Percentiles rank a stretch among this genome's conserved stretches.
These are phyloP conservation scores for Alternaria consortialis DNA, from an alignment of 2,329 filamentous ascomycete species.

Conservation along the genomic window DNA sequence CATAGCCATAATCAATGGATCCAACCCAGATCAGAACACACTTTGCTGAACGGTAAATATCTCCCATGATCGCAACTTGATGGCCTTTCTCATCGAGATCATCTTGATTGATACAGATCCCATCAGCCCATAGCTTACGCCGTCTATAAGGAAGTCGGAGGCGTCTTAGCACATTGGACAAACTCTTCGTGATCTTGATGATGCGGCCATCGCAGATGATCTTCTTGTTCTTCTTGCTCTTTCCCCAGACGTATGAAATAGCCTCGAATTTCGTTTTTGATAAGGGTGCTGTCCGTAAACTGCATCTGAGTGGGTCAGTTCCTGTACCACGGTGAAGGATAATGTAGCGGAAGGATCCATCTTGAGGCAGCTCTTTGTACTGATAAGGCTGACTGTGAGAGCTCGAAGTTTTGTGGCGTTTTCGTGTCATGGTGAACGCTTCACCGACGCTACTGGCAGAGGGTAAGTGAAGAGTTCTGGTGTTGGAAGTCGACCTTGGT, in stretches of 20 bases:
- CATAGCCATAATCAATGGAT: slow-evolving; percentile 7
- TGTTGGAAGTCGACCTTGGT: neutral
- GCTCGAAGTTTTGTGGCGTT: neutral
- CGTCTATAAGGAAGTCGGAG: slow-evolving; percentile 8
- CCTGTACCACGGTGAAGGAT: slow-evolving; percentile 6
- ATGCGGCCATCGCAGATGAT: slow-evolving; percentile 13
- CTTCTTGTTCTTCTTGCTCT: slow-evolving; percentile 3
- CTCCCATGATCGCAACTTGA: slow-evolving; percentile 24
- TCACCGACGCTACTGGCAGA: neutral
- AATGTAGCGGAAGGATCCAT: slow-evolving; percentile 9
- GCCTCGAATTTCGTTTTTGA: slow-evolving; percentile 18
- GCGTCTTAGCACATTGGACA: slow-evolving; percentile 13
- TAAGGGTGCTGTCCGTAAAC: slow-evolving; percentile 10
- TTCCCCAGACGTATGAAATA: slow-evolving; percentile 26
- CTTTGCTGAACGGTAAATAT: slow-evolving; percentile 19
- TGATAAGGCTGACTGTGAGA: slow-evolving; percentile 3
- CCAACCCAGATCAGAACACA: slow-evolving; percentile 20
- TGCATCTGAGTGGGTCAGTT: slow-evolving; percentile 16
- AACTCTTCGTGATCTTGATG: slow-evolving; percentile 16
- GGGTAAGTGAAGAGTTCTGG: neutral
- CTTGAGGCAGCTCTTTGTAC: slow-evolving; percentile 10
- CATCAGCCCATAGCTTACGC: slow-evolving; percentile 24
- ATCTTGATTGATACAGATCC: slow-evolving; percentile 28
- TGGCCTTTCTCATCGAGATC: slow-evolving; percentile 21
- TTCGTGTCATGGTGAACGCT: neutral